Conservation (phyloP, 2,329 filamentous ascomycete genomes). For the Leptodontidium sp. region DNA sequence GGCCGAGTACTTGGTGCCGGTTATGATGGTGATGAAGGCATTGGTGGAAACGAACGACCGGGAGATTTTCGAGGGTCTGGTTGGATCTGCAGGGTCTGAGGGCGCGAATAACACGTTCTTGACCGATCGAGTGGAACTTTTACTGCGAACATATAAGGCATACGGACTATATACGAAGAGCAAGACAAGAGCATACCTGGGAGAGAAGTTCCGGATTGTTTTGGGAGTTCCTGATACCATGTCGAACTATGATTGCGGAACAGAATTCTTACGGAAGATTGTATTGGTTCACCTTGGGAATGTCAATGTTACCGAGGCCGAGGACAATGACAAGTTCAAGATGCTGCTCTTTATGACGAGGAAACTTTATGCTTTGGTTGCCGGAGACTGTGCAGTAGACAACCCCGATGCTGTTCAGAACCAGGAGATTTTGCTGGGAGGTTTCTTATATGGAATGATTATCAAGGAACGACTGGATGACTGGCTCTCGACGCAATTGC, state of each 20-base stretch:
- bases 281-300: slow-evolving; percentile 93
- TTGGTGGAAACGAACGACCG: slow-evolving; percentile 95
- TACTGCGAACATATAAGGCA: slow-evolving; percentile 91
- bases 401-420: slow-evolving; percentile 97
- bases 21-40: slow-evolving; percentile 96
- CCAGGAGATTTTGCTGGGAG: slow-evolving; percentile 92
- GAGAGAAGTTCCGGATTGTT: slow-evolving; percentile 89
- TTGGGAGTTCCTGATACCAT: slow-evolving; percentile 84
- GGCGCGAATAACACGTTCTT: slow-evolving; percentile 89
- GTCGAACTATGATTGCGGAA: slow-evolving; percentile 87
- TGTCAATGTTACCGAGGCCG: slow-evolving; percentile 80
- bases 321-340: slow-evolving; percentile 92
- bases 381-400: slow-evolving; percentile 90
- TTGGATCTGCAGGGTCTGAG: slow-evolving; percentile 79
- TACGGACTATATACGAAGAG: slow-evolving; percentile 84
- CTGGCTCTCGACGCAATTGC: slow-evolving; percentile 69
- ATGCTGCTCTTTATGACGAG: slow-evolving; percentile 95
- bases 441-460: slow-evolving; percentile 94
- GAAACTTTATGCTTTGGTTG: slow-evolving; percentile 92
- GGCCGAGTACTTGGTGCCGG: slow-evolving; percentile 93
- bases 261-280: slow-evolving; percentile 88
- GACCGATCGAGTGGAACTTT: slow-evolving; percentile 90
- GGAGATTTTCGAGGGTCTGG: slow-evolving; percentile 93
- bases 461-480: slow-evolving; percentile 95
- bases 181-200: slow-evolving; percentile 86